Percentiles rank a stretch among this genome's conserved stretches.
Conservation (phyloP, 108 stramenopile species). For the Cyclotella choctawhatcheeana region DNA sequence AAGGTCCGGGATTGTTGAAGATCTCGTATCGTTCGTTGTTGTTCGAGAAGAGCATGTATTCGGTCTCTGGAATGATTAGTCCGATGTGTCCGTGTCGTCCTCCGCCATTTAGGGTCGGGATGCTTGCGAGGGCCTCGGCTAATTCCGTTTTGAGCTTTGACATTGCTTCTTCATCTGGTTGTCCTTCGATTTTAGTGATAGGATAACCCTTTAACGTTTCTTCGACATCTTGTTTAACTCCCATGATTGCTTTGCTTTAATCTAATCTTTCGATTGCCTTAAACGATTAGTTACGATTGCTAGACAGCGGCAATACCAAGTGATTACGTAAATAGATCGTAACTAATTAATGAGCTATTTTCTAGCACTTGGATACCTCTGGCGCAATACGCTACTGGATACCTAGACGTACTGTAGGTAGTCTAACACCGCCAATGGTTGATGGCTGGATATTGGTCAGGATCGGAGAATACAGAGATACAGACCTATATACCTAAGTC, state of each 20-base stretch:
- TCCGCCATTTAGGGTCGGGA: constrained; percentile 20
- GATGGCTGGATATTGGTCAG: no score
- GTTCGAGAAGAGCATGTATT: constrained; percentile 8
- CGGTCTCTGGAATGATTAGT: constrained; percentile 19
- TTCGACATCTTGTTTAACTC: not conserved
- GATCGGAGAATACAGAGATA: no score
- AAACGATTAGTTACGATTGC: constrained; percentile 10
- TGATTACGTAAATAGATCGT: not conserved
- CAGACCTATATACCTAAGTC: no score
- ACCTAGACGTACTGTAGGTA: no score
- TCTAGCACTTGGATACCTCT: no score
- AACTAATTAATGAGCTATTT: constrained; percentile 3
- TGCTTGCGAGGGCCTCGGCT: constrained; percentile 7
- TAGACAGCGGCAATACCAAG: constrained; percentile 1
- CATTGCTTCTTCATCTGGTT: constrained; percentile 30
- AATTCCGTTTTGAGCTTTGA: constrained; percentile 14
- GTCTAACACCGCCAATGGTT: no score
- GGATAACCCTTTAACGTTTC: not conserved
- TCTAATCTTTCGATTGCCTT: not conserved
- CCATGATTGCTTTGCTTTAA: constrained; percentile 3
- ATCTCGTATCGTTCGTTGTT: not conserved
- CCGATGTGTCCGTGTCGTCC: constrained; percentile 29
- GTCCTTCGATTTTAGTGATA: constrained; percentile 26
- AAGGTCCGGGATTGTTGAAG: constrained; percentile 15
- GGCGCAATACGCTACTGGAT: no score